These are phyloP conservation scores for Pisolithus tinctorius DNA, from an alignment of 768 basidiomycete species.

Conservation along the genomic window DNA sequence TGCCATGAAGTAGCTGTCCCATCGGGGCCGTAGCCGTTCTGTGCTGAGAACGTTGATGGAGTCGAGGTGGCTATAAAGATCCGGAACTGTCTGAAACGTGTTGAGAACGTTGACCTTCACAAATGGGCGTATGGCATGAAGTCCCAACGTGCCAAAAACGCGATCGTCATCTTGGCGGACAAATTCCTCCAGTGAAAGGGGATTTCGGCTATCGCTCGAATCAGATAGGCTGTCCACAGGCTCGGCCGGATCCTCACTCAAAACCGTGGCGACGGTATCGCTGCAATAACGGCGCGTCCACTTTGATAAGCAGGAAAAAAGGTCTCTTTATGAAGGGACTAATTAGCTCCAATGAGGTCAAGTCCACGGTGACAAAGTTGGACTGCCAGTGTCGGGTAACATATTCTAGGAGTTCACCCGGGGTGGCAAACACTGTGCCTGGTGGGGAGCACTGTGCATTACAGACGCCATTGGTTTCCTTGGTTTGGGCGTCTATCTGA, in stretches of 20 bases:
- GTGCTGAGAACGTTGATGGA: constrained; percentile 60
- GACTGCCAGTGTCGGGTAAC: constrained; percentile 77
- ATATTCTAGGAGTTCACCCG: constrained; percentile 56
- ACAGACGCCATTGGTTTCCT: too few species aligned
- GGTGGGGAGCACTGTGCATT: too few species aligned
- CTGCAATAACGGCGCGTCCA: constrained; percentile 75
- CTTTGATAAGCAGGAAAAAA: constrained; percentile 77
- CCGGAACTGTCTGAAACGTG: constrained; percentile 46
- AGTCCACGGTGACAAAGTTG: constrained; percentile 76
- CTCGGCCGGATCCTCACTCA: constrained; percentile 31
- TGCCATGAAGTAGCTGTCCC: constrained; percentile 99
- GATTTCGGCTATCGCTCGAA: constrained; percentile 12
- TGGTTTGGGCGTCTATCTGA: too few species aligned
- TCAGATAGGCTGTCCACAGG: constrained; percentile 2
- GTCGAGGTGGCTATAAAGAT: constrained; percentile 59
- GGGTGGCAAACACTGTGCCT: constrained; percentile 32
- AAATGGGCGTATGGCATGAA: constrained; percentile 32
- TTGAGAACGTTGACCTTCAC: constrained; percentile 61
- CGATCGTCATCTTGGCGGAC: constrained; percentile 62
- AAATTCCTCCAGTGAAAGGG: constrained; percentile 61
- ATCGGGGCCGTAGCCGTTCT: constrained; percentile 76
- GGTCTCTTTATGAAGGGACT: constrained; percentile 76
- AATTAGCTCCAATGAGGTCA: constrained; percentile 49
- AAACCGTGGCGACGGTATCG: constrained; percentile 54
- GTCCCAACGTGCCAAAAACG: constrained; percentile 46